Base-by-base conservation (phyloP, 208 protist species). In the Crithidia sp. region DNA sequence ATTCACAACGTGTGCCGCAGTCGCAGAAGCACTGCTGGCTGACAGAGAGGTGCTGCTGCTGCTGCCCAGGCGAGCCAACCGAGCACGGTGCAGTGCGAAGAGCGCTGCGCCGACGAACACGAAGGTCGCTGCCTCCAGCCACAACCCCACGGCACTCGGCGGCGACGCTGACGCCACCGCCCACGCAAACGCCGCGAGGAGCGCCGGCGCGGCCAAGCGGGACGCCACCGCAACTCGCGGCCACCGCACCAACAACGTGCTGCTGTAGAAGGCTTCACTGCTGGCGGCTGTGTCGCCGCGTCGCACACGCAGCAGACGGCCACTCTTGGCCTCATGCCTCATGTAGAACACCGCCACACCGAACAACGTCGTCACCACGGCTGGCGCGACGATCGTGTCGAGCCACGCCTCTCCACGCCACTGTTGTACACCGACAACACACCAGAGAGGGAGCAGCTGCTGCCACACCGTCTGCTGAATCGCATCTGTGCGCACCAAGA, bases 131-230 rank as follows among this genome's bases (percentile, higher is more conserved):
- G 59, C 13, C 70, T 81, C 80, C 8, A 70, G 67, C 47, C 28
- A 63, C 3, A 89, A 43, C 1, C 74, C 69, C 6, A 63, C 55
- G 55, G 62, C 40, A 44, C 75, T 81, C 2, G 79, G 58, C n/a
- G 54, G 28, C 0, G 74, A 37, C 4, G 59, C 7, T 67, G 67
- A 79, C 19, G 67, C 74, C 10, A 50, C 45, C 6, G 19, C 66
- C 74, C 74, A 79, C 36, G 66, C 56, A 12, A 67, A 28, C n/a
- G 44, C 37, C 1, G 61, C 54, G 17, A 79, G 60, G 0, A 79
- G 61, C 58, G 61, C 17, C 14, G 47, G 5, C 5, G 67, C 41
- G 44, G 54, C 37, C 17, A 69, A n/a, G 19, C 52, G 67, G 36
- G 10, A 69, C 55, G 7, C 17, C 0, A 44, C 7, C 5, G 52